Conservation (phyloP, 2,329 filamentous ascomycete species). For the Lachnellula subtilissima region DNA sequence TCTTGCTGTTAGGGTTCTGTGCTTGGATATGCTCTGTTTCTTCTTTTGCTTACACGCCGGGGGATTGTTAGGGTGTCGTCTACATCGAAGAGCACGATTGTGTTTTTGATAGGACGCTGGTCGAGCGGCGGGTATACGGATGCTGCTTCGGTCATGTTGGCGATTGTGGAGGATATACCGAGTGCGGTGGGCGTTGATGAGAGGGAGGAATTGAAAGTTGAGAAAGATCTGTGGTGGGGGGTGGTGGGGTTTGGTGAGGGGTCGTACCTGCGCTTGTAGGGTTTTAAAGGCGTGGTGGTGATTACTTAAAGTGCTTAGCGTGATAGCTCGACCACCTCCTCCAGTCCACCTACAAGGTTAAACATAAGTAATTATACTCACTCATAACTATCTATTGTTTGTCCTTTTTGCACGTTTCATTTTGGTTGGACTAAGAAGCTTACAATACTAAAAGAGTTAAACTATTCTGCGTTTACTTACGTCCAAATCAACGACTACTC, state of each 20-base stretch:
- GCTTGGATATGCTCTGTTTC: neutral
- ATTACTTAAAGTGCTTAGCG: neutral
- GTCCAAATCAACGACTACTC: too few species aligned
- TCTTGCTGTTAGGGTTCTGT: neutral
- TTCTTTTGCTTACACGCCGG: conserved; percentile 56
- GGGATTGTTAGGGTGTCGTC: conserved; percentile 87
- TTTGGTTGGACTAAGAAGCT: too few species aligned
- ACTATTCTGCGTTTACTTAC: too few species aligned
- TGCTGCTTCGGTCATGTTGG: conserved; percentile 6
- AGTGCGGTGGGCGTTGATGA: neutral
- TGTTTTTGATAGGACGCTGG: conserved; percentile 84
- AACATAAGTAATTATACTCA: too few species aligned
- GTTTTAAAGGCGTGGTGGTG: neutral
- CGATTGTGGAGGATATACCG: neutral
- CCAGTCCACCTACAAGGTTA: too few species aligned
- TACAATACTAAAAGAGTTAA: too few species aligned
- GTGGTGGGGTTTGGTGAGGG: neutral
- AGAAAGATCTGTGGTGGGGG: neutral
- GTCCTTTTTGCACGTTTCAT: too few species aligned
- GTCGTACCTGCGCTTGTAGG: neutral
- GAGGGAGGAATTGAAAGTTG: neutral
- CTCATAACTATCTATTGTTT: too few species aligned
- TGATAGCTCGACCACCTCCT: neutral
- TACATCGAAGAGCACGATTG: conserved; percentile 93
- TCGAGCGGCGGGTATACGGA: conserved; percentile 60